Percentiles rank a stretch among this genome's conserved stretches.
phyloP scores from a whole-genome alignment of 2,329 filamentous ascomycete species.

The Helotiales sp. region DNA sequence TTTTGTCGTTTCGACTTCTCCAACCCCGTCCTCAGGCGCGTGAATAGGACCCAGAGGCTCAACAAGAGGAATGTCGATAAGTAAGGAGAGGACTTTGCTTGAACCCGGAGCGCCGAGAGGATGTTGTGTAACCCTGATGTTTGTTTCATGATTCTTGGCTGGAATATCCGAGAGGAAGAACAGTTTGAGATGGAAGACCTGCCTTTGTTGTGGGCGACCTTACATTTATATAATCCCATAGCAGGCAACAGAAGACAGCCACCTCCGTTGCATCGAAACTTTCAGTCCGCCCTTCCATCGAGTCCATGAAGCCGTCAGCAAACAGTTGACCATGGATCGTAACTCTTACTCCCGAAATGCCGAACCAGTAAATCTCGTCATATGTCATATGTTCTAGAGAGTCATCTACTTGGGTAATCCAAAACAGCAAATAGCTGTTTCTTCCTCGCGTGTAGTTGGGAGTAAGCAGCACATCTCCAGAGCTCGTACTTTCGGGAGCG shows the following conservation, averaged over 20 bases:
- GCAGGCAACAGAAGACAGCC: too few relatives aligned
- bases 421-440: not conserved
- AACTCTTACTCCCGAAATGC: not conserved
- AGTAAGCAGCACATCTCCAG: not conserved
- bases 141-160: not conserved
- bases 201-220: not conserved
- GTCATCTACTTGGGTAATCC: not conserved
- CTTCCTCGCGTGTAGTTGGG: not conserved
- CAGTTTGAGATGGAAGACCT: too few relatives aligned
- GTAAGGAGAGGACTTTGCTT: constrained; percentile 6
- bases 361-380: not conserved
- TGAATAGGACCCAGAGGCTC: not conserved
- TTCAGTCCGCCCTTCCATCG: not conserved
- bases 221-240: not conserved
- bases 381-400: not conserved
- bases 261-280: not conserved
- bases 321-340: not conserved
- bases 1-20: constrained; percentile 9
- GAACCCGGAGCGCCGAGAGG: not conserved
- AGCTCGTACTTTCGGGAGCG: constrained; percentile 1
- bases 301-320: not conserved
- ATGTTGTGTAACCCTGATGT: not conserved
- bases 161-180: not conserved
- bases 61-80: not conserved
- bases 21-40: constrained; percentile 8